Conservation (phyloP, 1,284 basidiomycete species). For the Heterobasidion parviporum region DNA sequence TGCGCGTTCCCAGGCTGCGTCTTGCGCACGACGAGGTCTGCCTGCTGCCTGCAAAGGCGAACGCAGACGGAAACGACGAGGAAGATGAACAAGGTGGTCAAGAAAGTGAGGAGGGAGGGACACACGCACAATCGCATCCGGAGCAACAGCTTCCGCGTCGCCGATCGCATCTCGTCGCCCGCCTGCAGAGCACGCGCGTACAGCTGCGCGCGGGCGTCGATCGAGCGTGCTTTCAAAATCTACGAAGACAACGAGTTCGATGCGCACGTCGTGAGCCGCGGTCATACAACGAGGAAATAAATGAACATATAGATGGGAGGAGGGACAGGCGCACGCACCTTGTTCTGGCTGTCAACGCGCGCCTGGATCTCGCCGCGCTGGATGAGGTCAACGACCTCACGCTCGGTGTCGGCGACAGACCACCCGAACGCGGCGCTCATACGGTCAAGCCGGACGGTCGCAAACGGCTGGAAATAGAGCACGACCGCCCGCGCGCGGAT, state of each 20-base stretch:
- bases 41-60: slow-evolving; percentile 50
- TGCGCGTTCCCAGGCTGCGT: not conserved
- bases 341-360: slow-evolving; percentile 74
- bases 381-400: slow-evolving; percentile 66
- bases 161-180: slow-evolving; percentile 58
- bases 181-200: slow-evolving; percentile 68
- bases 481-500: slow-evolving; percentile 70
- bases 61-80: slow-evolving; percentile 4
- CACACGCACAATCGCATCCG: slow-evolving; percentile 64
- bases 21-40: slow-evolving; percentile 42
- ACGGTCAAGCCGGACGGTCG: slow-evolving; percentile 68
- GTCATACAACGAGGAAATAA: not conserved
- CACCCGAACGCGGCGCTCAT: slow-evolving; percentile 83
- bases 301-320: not conserved
- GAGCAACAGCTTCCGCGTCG: slow-evolving; percentile 68
- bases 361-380: slow-evolving; percentile 68
- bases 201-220: slow-evolving; percentile 64
- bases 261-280: too few relatives aligned
- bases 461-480: slow-evolving; percentile 82
- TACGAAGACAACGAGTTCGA: slow-evolving; percentile 16
- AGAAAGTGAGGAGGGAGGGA: slow-evolving; percentile 5
- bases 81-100: not conserved
- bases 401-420: slow-evolving; percentile 59
- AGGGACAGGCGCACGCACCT: slow-evolving; percentile 32
- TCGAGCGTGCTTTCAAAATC: slow-evolving; percentile 69